Evolutionary conservation across 2,329 filamentous ascomycete genomes (phyloP).

Genomic region (Neonectria faginata): DNA sequence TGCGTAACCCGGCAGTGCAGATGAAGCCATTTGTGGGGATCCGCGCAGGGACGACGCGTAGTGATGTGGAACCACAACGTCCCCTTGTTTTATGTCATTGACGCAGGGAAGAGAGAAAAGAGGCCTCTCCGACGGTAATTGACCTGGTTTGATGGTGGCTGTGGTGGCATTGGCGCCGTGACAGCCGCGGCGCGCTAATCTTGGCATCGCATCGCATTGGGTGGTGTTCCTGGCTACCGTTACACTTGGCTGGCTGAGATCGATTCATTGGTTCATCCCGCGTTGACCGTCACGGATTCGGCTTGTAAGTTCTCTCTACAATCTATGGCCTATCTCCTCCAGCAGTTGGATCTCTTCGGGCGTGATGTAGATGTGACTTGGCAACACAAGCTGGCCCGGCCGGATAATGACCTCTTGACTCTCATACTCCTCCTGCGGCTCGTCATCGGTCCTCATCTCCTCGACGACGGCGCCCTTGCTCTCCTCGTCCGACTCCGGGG

Average conservation of each 20-base stretch:
- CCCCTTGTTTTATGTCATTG: slow-evolving; percentile 3
- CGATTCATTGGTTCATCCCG: neutral
- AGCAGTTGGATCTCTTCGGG: slow-evolving; percentile 53
- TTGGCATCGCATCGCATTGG: slow-evolving; percentile 1
- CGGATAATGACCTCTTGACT: slow-evolving; percentile 50
- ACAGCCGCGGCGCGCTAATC: slow-evolving; percentile 5
- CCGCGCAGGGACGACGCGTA: slow-evolving; percentile 5
- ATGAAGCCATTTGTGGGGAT: slow-evolving; percentile 30
- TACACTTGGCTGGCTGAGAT: neutral
- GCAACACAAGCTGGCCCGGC: slow-evolving; percentile 50
- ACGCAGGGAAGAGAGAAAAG: neutral
- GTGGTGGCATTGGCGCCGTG: neutral
- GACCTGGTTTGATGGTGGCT: slow-evolving; percentile 3
- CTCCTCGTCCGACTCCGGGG: slow-evolving; percentile 22
- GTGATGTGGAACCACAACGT: slow-evolving; percentile 12
- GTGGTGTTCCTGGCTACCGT: slow-evolving; percentile 8
- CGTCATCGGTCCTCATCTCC: slow-evolving; percentile 33
- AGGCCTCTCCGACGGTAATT: slow-evolving; percentile 4
- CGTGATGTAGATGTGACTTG: slow-evolving; percentile 51
- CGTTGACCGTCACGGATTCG: neutral
- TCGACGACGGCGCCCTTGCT: slow-evolving; percentile 30
- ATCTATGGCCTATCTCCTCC: slow-evolving; percentile 51
- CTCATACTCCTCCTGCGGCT: slow-evolving; percentile 39
- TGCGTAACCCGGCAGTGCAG: slow-evolving; percentile 20
- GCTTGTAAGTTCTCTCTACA: slow-evolving; percentile 37